Evolutionary conservation across 495 filamentous ascomycete species (phyloP), one percentile per base, ranked within the genome.

Genomic region (Trichocladium uniseriatum): DNA sequence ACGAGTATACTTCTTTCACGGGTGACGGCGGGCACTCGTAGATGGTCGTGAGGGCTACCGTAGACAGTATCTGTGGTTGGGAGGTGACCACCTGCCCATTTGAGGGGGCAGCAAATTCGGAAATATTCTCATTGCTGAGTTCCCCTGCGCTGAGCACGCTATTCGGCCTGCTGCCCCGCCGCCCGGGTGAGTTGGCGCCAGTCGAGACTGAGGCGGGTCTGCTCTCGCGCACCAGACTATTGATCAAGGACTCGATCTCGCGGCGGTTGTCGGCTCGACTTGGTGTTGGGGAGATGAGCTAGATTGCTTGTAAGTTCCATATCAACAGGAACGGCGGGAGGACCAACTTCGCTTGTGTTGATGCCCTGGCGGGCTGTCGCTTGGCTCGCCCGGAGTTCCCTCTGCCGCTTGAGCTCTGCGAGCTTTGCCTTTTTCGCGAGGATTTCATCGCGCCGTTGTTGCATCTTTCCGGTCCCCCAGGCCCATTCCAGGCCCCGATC

Each of bases 391-490:
- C 89, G 77, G 38, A 89, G 72, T 65, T 91, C 87, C 54, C 90
- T 80, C 62, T 95, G 89, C 48, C 87, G 80, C 68, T 95, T 95
- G 55, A 99, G 78, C 75, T 97, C 94, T 22, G 84, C 90, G 56
- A 99, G 87, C 73, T 86, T 94, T 27, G 89, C 90, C 71, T 82
- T 84, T 70, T 97, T 99, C 53, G 86, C 88, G 38, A 88, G 70
- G 58, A 99, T 94, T 71, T 97, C 92, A 71, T 92, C 89, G 70
- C 84, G 83, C 53, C 89, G 83, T 73, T 87, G 82, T 70, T 90
- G 84, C 77, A 89, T 86, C 37, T 61, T 74, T 59, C 36, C 57
- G 46, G 53, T 46, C 57, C 50, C 49, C 53, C 51, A 64, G 41
- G 54, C 67, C 66, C 72, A 74, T 73, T 38, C 55, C 65, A 60